Evolutionary conservation across 352 stramenopile genomes (phyloP), one percentile per base, ranked within the genome.

Genomic region (Phytophthora multivora): DNA sequence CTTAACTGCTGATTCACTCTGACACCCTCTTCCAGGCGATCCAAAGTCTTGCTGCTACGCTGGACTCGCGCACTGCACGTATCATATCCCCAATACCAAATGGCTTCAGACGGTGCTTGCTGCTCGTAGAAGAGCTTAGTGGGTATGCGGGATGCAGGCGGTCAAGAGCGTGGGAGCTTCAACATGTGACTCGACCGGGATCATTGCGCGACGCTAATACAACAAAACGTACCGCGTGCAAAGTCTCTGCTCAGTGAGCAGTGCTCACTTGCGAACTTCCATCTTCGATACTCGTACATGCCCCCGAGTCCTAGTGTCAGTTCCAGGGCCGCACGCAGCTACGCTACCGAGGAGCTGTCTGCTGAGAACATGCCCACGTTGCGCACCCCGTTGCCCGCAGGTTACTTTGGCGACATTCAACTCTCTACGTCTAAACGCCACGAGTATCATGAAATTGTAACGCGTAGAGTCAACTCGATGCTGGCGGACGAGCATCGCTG

Each of bases 401-500:
- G 41, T 12, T 70, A 74, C 66, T 79, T 85, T 43, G 59, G 58
- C 2, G n/a, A 55, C 11, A 45, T 73, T 7, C 39, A 66, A 26
- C 36, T 83, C 36, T 66, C 68, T 12, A 19, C 23, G 0, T 64
- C 63, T 16, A 69, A 83, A 45, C 50, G 73, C 16, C 31, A 79
- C 16, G 55, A 79, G 23, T 79, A 66, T 41, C 41, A 41, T 12
- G 51, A 59, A 6, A 47, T 75, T 7, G 75, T 75, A 9, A 56
- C 30, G 16, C 42, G 45, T 16, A 69, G 64, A 30, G 54, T 83
- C 28, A 59, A 55, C 33, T 48, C 63, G 2, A 51, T 76, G 38
- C 51, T 81, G 19, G 62, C 60, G 9, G 69, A 77, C n/a, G 75
- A 83, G 31, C 31, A 74, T 9, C 62, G 60, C 28, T 67, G 66